These are phyloP conservation scores for Cucurbitaria berberidis DNA, from an alignment of 2,329 filamentous ascomycete species.

Conservation along the genomic window DNA sequence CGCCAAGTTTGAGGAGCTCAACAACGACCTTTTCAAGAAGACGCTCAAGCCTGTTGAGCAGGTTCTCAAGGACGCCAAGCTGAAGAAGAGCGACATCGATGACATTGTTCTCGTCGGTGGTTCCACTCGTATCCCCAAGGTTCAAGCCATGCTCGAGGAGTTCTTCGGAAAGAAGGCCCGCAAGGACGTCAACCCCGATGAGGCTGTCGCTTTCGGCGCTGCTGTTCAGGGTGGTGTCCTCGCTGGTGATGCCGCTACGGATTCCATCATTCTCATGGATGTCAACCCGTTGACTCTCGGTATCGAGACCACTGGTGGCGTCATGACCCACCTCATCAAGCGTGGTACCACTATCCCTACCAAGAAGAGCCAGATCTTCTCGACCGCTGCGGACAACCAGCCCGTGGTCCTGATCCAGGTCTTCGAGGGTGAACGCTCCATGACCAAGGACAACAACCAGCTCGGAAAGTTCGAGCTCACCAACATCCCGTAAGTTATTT, in stretches of 20 bases:
- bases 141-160: constrained; percentile 91
- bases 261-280: constrained; percentile 90
- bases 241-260: constrained; percentile 81
- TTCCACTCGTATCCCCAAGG: constrained; percentile 99
- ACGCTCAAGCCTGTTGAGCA: constrained; percentile 98
- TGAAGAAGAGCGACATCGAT: constrained; percentile 93
- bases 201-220: constrained; percentile 97
- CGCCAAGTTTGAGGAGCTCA: constrained; percentile 99
- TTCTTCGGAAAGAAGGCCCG: constrained; percentile 98
- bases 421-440: constrained; percentile 88
- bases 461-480: constrained; percentile 99
- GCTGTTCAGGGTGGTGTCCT: constrained; percentile 97
- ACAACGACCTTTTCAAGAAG: constrained; percentile 99
- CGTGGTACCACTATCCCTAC: constrained; percentile 95
- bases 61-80: constrained; percentile 96
- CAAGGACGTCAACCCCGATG: constrained; percentile 99
- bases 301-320: constrained; percentile 96
- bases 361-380: constrained; percentile 98
- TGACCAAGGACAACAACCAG: constrained; percentile 97
- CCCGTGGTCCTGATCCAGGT: constrained; percentile 94
- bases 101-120: constrained; percentile 98
- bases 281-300: constrained; percentile 95
- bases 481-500: constrained; percentile 71
- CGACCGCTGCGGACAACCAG: constrained; percentile 95
- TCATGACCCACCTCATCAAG: constrained; percentile 96